Evolutionary conservation across 2,329 filamentous ascomycete genomes (phyloP), one percentile per base, ranked within the genome.

Genomic region (Colletotrichum viniferum): DNA sequence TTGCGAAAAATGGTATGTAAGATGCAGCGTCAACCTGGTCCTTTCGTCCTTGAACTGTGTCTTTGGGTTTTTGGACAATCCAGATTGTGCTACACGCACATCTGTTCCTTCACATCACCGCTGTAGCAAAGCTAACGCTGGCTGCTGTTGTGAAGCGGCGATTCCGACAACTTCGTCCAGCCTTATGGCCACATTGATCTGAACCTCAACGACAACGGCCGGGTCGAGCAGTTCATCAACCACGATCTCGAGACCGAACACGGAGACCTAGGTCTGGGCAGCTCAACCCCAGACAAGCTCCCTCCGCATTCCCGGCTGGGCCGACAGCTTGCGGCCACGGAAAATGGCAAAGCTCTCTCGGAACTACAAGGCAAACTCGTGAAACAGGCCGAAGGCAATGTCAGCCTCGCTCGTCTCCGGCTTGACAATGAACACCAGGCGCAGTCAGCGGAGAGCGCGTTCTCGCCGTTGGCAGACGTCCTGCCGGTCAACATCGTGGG

Each of bases 171-270:
- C 24, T 74, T 74, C 60, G 26, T 70, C 67, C 66, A 74, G 36
- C 71, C 71, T 12, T 69, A 38, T 30, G 30, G 56, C 7, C 58
- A 71, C 8, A 36, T 74, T 4, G 66, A 74, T n/a, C 18, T 73
- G n/a, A 14, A 70, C 10, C 18, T 73, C 8, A 30, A 32, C 5
- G 21, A 58, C 18, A 26, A 55, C 24, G 12, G 26, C 28, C 5
- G 26, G 7, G n/a, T 58, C 13, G 30, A 28, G 4, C 58, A 30
- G n/a, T 58, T 58, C 28, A 70, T 73, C 30, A 21, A 70, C 28
- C 60, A 43, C 32, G 38, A 73, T 32, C 28, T 70, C 16, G 58
- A 73, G 43, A 56, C 14, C 14, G 34, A 64, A 18, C 71, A 70
- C 43, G 43, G 58, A 5, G 71, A 70, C 24, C 38, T 65, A 26